Percentiles rank a stretch among this genome's conserved stretches.
phyloP scores from a whole-genome alignment of 345 rosid species.

The Erucastrum elatum region DNA sequence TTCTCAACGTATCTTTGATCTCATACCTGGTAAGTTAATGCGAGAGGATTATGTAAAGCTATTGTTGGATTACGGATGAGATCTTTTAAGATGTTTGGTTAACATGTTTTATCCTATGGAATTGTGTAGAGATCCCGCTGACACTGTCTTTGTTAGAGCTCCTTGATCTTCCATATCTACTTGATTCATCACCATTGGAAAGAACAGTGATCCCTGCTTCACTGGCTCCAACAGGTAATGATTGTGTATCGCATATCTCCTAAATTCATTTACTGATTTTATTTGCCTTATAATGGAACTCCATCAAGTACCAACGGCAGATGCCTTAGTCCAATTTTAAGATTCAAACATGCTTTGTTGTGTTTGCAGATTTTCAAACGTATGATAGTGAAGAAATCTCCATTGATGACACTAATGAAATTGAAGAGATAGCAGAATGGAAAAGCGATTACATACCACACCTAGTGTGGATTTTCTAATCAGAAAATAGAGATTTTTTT shows the following conservation, averaged over 20 bases:
- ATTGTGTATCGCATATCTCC: not conserved
- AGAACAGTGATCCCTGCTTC: constrained; percentile 35
- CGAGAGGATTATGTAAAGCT: constrained; percentile 4
- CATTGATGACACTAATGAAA: constrained; percentile 72
- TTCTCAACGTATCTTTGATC: constrained; percentile 41
- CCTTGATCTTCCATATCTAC: constrained; percentile 80
- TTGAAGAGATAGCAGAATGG: constrained; percentile 51
- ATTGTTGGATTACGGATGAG: not conserved
- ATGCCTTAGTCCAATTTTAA: too few relatives aligned
- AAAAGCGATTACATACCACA: constrained; percentile 21
- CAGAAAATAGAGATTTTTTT: too few relatives aligned
- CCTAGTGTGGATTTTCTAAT: too few relatives aligned
- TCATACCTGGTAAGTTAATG: constrained; percentile 32
- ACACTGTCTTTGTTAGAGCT: constrained; percentile 71
- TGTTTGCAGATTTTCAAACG: constrained; percentile 40
- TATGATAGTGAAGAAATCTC: constrained; percentile 70
- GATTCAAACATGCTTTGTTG: too few relatives aligned
- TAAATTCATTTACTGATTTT: not conserved
- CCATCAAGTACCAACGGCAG: not conserved
- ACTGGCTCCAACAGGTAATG: constrained; percentile 49
- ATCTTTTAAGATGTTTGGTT: not conserved
- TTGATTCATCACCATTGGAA: constrained; percentile 53
- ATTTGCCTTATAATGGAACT: not conserved
- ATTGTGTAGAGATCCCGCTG: constrained; percentile 56
- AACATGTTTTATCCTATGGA: not conserved